Percentiles rank a stretch among this genome's conserved stretches.
These are phyloP conservation scores for Sordariomycetes sp. DNA, from an alignment of 2,329 filamentous ascomycete genomes.

Conservation along the genomic window DNA sequence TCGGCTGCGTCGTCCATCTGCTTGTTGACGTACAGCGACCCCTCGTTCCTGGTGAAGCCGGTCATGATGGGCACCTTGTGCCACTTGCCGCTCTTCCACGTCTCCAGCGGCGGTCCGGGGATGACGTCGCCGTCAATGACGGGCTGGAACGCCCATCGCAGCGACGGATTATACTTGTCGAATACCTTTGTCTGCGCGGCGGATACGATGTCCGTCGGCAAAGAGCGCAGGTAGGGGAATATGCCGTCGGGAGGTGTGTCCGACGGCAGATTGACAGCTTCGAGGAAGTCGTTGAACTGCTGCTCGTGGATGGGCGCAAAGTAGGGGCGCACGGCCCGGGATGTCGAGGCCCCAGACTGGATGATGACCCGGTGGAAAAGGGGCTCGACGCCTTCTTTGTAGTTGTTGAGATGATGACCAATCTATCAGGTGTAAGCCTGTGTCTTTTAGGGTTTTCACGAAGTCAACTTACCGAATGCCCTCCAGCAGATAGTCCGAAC, in stretches of 20 bases:
- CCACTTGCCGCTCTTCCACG: conserved; percentile 32
- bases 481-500: conserved; percentile 32
- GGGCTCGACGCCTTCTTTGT: conserved; percentile 27
- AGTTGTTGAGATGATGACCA: conserved; percentile 55
- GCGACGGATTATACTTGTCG: conserved; percentile 29
- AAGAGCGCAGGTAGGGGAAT: conserved; percentile 36
- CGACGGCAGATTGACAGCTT: conserved; percentile 7
- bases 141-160: conserved; percentile 60
- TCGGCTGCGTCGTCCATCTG: conserved; percentile 33
- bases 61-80: conserved; percentile 43
- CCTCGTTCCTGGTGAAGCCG: conserved; percentile 63
- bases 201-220: conserved; percentile 14
- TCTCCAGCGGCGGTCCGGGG: conserved; percentile 44
- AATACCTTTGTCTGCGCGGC: conserved; percentile 34
- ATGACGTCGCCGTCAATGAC: conserved; percentile 55
- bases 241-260: conserved; percentile 18
- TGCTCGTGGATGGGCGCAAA: conserved; percentile 50
- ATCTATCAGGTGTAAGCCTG: too few relatives aligned
- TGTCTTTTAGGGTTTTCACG: too few relatives aligned
- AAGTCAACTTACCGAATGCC: conserved; percentile 32
- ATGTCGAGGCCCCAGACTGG: conserved; percentile 45
- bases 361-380: conserved; percentile 44
- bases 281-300: conserved; percentile 33
- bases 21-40: conserved; percentile 52
- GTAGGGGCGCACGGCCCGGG: conserved; percentile 40